phyloP scores from a whole-genome alignment of 1,139 yeast genomes.

The Suhomyces wounanorum region DNA sequence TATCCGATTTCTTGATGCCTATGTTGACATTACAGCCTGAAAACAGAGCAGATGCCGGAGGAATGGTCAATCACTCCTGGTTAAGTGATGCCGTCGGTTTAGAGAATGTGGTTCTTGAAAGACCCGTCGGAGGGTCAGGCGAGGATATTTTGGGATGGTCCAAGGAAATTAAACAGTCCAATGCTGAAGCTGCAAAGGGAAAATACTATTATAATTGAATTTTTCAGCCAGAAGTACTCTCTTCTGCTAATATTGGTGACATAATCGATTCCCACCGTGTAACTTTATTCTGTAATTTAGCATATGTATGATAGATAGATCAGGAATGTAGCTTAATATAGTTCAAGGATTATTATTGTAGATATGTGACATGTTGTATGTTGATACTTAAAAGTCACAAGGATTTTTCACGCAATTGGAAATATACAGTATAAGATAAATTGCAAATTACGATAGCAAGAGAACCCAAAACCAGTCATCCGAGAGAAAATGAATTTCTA shows the following conservation, averaged over 20 bases:
- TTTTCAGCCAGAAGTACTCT: background rate
- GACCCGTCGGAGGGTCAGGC: conserved; percentile 61
- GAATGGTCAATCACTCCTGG: conserved; percentile 47
- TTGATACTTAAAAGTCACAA: no score
- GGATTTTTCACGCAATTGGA: no score
- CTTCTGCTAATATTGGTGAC: background rate
- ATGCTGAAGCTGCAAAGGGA: conserved; percentile 4
- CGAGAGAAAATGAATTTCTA: no score
- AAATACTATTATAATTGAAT: conserved; percentile 11
- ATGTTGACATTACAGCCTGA: conserved; percentile 74
- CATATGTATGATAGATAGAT: conserved; percentile 6
- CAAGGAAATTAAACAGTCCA: conserved; percentile 25
- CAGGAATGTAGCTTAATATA: conserved; percentile 1
- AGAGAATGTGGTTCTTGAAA: conserved; percentile 29
- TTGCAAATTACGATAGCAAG: no score
- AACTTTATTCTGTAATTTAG: conserved; percentile 9
- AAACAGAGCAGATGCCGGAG: conserved; percentile 54
- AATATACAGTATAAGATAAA: no score
- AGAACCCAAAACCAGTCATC: no score
- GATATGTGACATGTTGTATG: no score
- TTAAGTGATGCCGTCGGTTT: conserved; percentile 32
- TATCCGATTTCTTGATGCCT: conserved; percentile 60
- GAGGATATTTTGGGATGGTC: conserved; percentile 81
- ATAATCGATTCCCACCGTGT: background rate
- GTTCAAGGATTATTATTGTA: background rate